Evolutionary conservation across 108 stramenopile genomes (phyloP).

Genomic region (Seminavis robusta): DNA sequence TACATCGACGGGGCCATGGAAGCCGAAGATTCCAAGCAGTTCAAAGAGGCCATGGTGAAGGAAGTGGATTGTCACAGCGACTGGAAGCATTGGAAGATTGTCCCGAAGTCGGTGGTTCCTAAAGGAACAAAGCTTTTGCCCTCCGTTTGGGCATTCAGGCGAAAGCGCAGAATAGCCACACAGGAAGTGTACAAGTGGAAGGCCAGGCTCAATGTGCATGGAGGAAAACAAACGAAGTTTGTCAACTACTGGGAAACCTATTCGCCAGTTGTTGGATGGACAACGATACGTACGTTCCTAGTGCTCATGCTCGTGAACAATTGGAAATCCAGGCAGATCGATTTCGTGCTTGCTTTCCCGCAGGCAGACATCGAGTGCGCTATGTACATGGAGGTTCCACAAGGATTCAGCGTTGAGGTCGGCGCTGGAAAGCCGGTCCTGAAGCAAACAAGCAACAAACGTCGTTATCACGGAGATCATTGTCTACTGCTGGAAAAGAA

Average conservation of each 20-base stretch:
- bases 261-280: constrained; percentile 46
- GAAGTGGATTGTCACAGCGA: constrained; percentile 11
- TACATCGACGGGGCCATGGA: constrained; percentile 19
- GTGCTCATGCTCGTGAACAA: constrained; percentile 9
- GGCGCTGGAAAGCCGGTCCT: constrained; percentile 27
- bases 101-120: constrained; percentile 16
- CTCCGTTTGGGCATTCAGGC: constrained; percentile 46
- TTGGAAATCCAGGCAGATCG: constrained; percentile 40
- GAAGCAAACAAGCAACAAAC: not conserved
- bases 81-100: constrained; percentile 3
- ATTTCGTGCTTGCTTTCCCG: constrained; percentile 38
- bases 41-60: constrained; percentile 19
- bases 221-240: constrained; percentile 17
- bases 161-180: constrained; percentile 39
- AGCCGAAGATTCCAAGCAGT: constrained; percentile 17
- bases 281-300: constrained; percentile 26
- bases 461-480: no score
- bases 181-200: constrained; percentile 23
- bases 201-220: constrained; percentile 27
- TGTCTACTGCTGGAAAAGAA: constrained; percentile 25
- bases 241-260: constrained; percentile 44
- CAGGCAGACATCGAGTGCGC: constrained; percentile 34
- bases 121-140: constrained; percentile 24
- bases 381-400: constrained; percentile 43
- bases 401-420: constrained; percentile 21